Percentiles rank a stretch among this genome's conserved stretches.
These are phyloP conservation scores for Chlorella sp. DNA, from an alignment of 139 green algal species.

Conservation along the genomic window DNA sequence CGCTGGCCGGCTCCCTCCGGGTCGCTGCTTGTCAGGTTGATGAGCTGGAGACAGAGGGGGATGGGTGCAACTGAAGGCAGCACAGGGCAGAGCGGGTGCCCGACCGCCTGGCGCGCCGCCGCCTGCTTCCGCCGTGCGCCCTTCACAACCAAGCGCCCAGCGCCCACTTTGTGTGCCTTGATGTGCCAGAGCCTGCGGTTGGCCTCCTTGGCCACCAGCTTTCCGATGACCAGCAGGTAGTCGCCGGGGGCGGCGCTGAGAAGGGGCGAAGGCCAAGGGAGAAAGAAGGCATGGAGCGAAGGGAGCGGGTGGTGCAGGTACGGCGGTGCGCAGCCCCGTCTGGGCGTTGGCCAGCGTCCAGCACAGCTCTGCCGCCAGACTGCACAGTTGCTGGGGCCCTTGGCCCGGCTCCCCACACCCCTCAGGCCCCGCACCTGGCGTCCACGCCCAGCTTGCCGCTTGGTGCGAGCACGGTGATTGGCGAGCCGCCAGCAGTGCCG, in stretches of 20 bases:
- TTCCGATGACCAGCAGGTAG: slow-evolving; percentile 21
- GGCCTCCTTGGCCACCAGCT: background rate
- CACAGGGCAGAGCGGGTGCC: background rate
- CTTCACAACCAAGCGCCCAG: background rate
- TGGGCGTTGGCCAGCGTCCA: background rate
- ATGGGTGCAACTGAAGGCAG: too few species aligned
- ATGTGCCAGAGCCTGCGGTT: background rate
- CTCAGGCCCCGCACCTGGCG: too few species aligned
- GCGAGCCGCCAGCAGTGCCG: slow-evolving; percentile 20
- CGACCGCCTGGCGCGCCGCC: background rate
- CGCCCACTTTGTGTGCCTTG: slow-evolving; percentile 24
- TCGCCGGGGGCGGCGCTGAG: background rate
- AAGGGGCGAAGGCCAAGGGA: background rate
- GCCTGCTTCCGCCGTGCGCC: background rate
- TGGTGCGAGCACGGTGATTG: too few species aligned
- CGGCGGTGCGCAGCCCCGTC: too few species aligned
- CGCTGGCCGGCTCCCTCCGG: background rate
- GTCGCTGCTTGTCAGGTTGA: slow-evolving; percentile 17
- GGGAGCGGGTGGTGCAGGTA: background rate
- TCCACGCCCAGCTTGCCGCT: too few species aligned
- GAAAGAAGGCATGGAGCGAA: too few species aligned
- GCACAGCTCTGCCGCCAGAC: too few species aligned
- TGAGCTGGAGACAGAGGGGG: background rate
- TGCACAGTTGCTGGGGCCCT: too few species aligned
- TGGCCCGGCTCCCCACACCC: too few species aligned